Evolutionary conservation across 345 rosid genomes (phyloP).

Genomic region (Eucalyptus pauciflora): DNA sequence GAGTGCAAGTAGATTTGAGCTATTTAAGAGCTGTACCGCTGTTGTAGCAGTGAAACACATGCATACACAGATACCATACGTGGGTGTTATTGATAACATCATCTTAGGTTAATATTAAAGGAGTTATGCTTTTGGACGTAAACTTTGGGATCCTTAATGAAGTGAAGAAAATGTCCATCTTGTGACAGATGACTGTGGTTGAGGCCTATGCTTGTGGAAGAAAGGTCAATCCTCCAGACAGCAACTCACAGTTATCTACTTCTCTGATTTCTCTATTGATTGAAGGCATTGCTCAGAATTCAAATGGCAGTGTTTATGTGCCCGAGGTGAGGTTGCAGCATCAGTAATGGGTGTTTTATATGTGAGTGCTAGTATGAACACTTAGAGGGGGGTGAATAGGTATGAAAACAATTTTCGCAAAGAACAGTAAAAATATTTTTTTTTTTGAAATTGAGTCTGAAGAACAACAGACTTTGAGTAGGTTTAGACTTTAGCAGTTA

Average conservation of each 20-base stretch:
- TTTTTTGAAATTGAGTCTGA: too few relatives aligned
- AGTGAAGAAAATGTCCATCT: not conserved
- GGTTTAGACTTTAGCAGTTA: too few relatives aligned
- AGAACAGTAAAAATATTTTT: too few relatives aligned
- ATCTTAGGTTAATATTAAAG: not conserved
- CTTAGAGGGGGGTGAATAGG: too few relatives aligned
- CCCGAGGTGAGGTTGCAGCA: conserved; percentile 36
- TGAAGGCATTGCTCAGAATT: conserved; percentile 75
- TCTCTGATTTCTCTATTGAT: conserved; percentile 33
- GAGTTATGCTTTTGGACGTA: not conserved
- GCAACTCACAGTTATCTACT: conserved; percentile 34
- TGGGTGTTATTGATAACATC: too few relatives aligned
- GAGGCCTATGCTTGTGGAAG: conserved; percentile 60
- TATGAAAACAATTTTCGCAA: too few relatives aligned
- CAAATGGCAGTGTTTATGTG: conserved; percentile 67
- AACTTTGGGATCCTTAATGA: not conserved
- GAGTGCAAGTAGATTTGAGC: not conserved
- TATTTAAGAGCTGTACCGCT: not conserved
- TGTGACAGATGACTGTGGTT: conserved; percentile 82
- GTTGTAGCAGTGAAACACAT: not conserved
- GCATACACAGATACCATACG: too few relatives aligned
- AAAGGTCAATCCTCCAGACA: conserved; percentile 39
- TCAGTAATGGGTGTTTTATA: not conserved
- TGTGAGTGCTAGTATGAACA: too few relatives aligned
- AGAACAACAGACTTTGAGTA: too few relatives aligned